Conservation (phyloP, 257 asterid genomes). For the Nicotiana tabacum region DNA sequence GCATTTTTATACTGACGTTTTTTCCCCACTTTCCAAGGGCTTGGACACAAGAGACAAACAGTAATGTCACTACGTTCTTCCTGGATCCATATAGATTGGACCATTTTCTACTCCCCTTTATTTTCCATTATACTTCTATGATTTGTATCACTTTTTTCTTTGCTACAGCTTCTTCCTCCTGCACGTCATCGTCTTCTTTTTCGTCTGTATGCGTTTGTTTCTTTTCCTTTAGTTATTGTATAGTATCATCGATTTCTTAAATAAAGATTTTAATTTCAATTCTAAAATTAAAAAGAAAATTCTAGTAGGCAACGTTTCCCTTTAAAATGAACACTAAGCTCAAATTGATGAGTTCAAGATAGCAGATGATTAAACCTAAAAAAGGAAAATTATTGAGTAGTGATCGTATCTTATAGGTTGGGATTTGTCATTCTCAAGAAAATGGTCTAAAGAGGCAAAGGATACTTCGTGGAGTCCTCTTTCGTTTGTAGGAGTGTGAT, state of each 20-base stretch:
- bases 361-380: too few species aligned
- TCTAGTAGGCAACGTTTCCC: too few species aligned
- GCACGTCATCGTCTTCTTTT: background rate
- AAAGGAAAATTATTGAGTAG: background rate
- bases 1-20: conserved; percentile 1
- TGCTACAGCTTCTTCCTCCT: background rate
- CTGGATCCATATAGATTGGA: background rate
- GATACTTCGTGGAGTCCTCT: conserved; percentile 13
- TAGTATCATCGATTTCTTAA: too few species aligned
- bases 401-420: background rate
- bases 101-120: background rate
- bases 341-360: too few species aligned
- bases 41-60: conserved; percentile 7
- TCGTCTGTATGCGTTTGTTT: background rate
- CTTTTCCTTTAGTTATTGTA: background rate
- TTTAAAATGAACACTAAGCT: too few species aligned
- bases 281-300: too few species aligned
- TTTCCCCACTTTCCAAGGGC: conserved; percentile 2
- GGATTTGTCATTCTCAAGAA: background rate
- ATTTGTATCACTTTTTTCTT: background rate
- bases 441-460: conserved; percentile 9
- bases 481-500: background rate
- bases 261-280: too few species aligned
- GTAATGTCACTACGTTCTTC: background rate
- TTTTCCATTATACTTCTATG: conserved; percentile 7